Conservation (phyloP, 768 basidiomycete species). For the Kwoniella bestiolae region DNA sequence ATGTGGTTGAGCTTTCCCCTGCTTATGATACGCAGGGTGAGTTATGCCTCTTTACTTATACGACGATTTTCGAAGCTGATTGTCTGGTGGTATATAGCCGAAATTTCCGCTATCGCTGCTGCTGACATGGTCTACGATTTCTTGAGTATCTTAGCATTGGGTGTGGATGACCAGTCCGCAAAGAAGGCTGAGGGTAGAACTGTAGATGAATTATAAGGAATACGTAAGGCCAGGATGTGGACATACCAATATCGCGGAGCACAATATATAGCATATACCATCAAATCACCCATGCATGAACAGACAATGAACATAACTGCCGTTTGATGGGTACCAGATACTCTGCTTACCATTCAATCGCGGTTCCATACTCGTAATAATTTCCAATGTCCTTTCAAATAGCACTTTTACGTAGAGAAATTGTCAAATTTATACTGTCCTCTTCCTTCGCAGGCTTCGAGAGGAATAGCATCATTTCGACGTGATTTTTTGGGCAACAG, state of each 20-base stretch:
- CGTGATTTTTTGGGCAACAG: too few species aligned
- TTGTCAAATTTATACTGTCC: not conserved
- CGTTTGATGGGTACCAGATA: too few species aligned
- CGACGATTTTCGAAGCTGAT: not conserved
- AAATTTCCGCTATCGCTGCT: conserved; percentile 48
- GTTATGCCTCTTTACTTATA: not conserved
- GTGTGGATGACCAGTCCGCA: conserved; percentile 21
- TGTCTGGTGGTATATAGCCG: conserved; percentile 18
- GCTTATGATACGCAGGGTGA: conserved; percentile 52
- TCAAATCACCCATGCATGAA: not conserved
- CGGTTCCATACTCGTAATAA: too few species aligned
- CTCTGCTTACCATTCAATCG: too few species aligned
- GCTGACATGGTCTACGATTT: conserved; percentile 49
- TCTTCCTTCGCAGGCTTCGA: too few species aligned
- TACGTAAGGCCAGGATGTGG: not conserved
- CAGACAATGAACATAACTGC: too few species aligned
- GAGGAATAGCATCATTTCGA: too few species aligned
- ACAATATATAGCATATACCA: not conserved
- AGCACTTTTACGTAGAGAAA: not conserved
- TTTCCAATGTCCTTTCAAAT: not conserved
- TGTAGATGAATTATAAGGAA: conserved; percentile 19
- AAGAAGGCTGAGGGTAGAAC: not conserved
- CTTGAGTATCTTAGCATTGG: conserved; percentile 41
- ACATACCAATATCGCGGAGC: not conserved
- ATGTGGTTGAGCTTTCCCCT: conserved; percentile 51